Evolutionary conservation across 441 rosid genomes (phyloP).

Genomic region (Adansonia grandidieri): DNA sequence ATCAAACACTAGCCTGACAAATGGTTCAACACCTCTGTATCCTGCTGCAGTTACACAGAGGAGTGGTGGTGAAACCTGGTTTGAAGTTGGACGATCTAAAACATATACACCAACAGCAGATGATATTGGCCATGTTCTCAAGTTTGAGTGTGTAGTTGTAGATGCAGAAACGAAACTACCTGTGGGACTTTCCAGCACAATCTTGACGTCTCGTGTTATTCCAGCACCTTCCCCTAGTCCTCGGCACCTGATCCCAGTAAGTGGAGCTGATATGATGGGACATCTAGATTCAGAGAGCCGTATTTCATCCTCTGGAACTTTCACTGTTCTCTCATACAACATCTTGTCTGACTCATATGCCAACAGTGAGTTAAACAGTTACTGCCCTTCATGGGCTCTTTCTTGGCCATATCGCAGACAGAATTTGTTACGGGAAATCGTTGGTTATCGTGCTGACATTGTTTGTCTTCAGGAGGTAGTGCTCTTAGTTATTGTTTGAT

Average conservation of each 20-base stretch:
- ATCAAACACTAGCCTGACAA: conserved; percentile 67
- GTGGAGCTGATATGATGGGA: conserved; percentile 73
- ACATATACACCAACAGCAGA: conserved; percentile 96
- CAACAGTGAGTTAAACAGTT: conserved; percentile 74
- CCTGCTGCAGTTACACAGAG: conserved; percentile 81
- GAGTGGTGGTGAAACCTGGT: conserved; percentile 86
- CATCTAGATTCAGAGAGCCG: conserved; percentile 81
- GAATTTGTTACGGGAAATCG: conserved; percentile 90
- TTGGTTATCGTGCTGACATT: conserved; percentile 96
- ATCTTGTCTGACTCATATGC: conserved; percentile 90
- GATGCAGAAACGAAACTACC: conserved; percentile 74
- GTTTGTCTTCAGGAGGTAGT: conserved; percentile 98
- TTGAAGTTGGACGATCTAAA: conserved; percentile 90
- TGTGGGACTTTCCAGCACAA: conserved; percentile 73
- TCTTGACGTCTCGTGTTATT: conserved; percentile 93
- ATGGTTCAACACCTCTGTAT: conserved; percentile 83
- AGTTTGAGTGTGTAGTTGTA: conserved; percentile 91
- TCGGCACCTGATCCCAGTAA: conserved; percentile 81
- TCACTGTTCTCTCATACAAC: conserved; percentile 95
- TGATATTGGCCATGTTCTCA: conserved; percentile 89
- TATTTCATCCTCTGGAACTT: conserved; percentile 74
- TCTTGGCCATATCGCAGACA: conserved; percentile 98
- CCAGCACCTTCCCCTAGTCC: conserved; percentile 98
- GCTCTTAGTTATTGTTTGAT: conserved; percentile 7
- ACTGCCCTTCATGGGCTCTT: conserved; percentile 99